Evolutionary conservation across 2,329 filamentous ascomycete genomes (phyloP).

Genomic region (Pseudogymnoascus sp.): DNA sequence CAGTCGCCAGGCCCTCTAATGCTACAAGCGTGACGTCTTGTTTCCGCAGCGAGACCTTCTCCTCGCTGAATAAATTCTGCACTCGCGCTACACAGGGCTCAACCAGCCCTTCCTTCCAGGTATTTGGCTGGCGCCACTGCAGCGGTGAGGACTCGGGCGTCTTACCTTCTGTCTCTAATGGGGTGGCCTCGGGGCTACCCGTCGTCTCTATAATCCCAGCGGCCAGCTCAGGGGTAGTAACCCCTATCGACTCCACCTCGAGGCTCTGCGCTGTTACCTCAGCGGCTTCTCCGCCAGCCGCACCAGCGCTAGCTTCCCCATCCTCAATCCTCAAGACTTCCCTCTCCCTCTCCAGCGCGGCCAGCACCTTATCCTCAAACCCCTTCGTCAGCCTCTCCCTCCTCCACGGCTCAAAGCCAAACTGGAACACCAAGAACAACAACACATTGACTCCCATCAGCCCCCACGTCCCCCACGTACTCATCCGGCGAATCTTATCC

Average conservation of each 20-base stretch:
- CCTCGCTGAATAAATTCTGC: slow-evolving; percentile 57
- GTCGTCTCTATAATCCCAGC: slow-evolving; percentile 16
- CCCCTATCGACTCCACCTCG: slow-evolving; percentile 3
- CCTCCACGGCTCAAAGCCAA: slow-evolving; percentile 90
- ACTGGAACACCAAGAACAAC: slow-evolving; percentile 76
- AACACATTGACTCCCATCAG: slow-evolving; percentile 95
- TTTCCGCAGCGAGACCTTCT: slow-evolving; percentile 55
- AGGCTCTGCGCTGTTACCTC: not conserved
- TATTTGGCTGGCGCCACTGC: slow-evolving; percentile 15
- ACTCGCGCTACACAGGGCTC: slow-evolving; percentile 41
- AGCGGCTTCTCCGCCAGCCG: not conserved
- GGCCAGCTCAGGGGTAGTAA: slow-evolving; percentile 14
- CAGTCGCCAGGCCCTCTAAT: slow-evolving; percentile 57
- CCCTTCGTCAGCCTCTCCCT: slow-evolving; percentile 71
- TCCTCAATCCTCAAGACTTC: slow-evolving; percentile 17
- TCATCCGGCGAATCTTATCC: slow-evolving; percentile 91
- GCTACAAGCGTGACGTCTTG: slow-evolving; percentile 63
- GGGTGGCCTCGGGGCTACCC: not conserved
- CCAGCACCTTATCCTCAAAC: slow-evolving; percentile 69
- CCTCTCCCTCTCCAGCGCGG: slow-evolving; percentile 54
- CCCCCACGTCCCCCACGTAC: slow-evolving; percentile 97
- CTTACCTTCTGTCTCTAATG: slow-evolving; percentile 15
- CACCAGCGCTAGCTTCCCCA: slow-evolving; percentile 17
- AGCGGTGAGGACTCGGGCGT: slow-evolving; percentile 16
- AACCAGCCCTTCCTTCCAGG: slow-evolving; percentile 13